These are phyloP conservation scores for Arachis monticola DNA, from an alignment of 331 rosid genomes.

Conservation along the genomic window DNA sequence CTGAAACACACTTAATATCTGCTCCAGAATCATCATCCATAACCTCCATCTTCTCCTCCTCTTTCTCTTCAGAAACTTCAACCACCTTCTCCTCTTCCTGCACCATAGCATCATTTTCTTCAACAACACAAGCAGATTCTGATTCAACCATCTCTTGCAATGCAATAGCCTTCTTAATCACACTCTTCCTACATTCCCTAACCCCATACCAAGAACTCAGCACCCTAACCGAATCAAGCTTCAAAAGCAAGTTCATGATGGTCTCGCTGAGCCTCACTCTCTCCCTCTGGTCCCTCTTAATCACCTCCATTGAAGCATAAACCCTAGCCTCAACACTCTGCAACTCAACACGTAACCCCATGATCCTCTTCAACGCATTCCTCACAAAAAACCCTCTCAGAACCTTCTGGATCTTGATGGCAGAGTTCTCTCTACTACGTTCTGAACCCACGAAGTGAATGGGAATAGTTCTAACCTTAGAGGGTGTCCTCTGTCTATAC, in stretches of 20 bases:
- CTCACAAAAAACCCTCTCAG: slow-evolving; percentile 68
- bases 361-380: slow-evolving; percentile 60
- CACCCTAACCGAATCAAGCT: slow-evolving; percentile 67
- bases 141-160: slow-evolving; percentile 74
- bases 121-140: neutral
- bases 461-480: slow-evolving; percentile 64
- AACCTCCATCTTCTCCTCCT: slow-evolving; percentile 2
- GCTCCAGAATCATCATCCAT: too few species aligned
- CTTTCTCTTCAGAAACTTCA: neutral
- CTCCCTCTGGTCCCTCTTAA: slow-evolving; percentile 58
- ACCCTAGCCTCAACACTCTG: slow-evolving; percentile 48
- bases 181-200: slow-evolving; percentile 60
- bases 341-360: slow-evolving; percentile 50
- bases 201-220: slow-evolving; percentile 51
- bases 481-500: slow-evolving; percentile 33
- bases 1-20: too few species aligned
- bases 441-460: slow-evolving; percentile 61
- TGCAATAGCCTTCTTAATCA: slow-evolving; percentile 59
- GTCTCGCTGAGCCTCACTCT: slow-evolving; percentile 58
- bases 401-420: slow-evolving; percentile 63
- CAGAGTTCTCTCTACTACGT: slow-evolving; percentile 39
- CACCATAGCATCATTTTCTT: slow-evolving; percentile 1
- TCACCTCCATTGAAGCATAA: slow-evolving; percentile 23
- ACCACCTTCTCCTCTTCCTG: neutral
- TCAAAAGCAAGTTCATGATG: slow-evolving; percentile 69